Evolutionary conservation across 2,329 filamentous ascomycete genomes (phyloP), one percentile per base, ranked within the genome.

Genomic region (Juglanconis sp.): DNA sequence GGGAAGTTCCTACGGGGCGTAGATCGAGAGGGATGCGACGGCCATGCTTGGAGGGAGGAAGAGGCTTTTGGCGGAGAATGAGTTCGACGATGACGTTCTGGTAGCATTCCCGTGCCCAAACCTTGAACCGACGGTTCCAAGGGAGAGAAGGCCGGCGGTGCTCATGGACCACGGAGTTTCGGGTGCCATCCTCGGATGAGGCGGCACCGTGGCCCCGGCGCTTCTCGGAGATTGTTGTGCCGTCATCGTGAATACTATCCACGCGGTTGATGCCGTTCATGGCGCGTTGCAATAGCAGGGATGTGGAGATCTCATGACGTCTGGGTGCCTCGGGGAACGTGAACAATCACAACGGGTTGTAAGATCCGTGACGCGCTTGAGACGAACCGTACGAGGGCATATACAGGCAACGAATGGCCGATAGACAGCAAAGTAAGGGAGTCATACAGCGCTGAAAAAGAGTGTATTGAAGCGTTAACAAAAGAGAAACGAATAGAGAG

Each of bases 21-120:
- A 59, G 58, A 30, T 64, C 52, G 35, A 70, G 60, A 2, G 66
- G 64, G 9, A 71, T 63, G 32, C 65, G 65, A n/a, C 69, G 69
- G 15, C 69, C 69, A 46, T 71, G 63, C 24, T 63, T 63, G 30
- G 68, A 70, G 1, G 68, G 65, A 1, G 63, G 65, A 35, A 70
- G 60, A 4, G 61, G 52, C 30, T 59, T 66, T 46, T 63, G 64
- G 46, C 67, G 65, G 10, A 70, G 59, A 8, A 68, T n/a, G 17
- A 59, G 24, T 36, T 62, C 59, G 10, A 59, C 46, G 32, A 64
- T 15, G n/a, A 61, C 5, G 31, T 34, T 57, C 46, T 49, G 57
- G 46, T 61, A 63, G 30, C n/a, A 57, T 3, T 17, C 36, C n/a
- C 30, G 40, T 47, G 49, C 44, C 38, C 44, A 52, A 11, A 35